phyloP scores from a whole-genome alignment of 257 asterid species.

The Striga asiatica region DNA sequence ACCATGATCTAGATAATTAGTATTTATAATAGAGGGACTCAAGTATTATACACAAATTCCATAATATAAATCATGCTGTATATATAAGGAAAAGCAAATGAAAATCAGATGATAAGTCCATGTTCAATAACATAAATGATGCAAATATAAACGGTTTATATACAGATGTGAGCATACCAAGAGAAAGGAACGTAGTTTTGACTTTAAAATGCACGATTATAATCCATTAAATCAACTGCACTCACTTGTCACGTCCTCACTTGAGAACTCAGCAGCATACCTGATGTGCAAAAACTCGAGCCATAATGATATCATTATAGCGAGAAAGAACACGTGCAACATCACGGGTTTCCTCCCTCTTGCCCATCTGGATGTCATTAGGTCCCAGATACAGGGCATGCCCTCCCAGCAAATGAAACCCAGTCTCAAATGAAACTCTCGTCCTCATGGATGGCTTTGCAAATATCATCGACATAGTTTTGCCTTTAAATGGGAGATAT shows the following conservation, averaged over 20 bases:
- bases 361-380: conserved; percentile 94
- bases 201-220: background rate
- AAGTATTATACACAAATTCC: background rate
- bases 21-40: too few species aligned
- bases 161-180: background rate
- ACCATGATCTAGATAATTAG: background rate
- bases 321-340: conserved; percentile 93
- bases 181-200: background rate
- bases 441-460: conserved; percentile 99
- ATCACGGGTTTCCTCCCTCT: conserved; percentile 96
- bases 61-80: background rate
- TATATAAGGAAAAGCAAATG: background rate
- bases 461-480: conserved; percentile 96
- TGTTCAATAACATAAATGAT: too few species aligned
- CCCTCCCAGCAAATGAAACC: conserved; percentile 89
- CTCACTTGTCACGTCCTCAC: conserved; percentile 8
- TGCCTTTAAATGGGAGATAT: conserved; percentile 88
- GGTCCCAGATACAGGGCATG: conserved; percentile 96
- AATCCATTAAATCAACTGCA: background rate
- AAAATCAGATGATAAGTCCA: background rate
- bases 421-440: conserved; percentile 95
- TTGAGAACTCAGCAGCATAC: conserved; percentile 58
- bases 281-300: conserved; percentile 97
- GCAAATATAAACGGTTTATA: too few species aligned
- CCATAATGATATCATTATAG: conserved; percentile 96